Base-by-base conservation (phyloP, 169 alveolate species). In the Cryptosporidium tyzzeri region DNA sequence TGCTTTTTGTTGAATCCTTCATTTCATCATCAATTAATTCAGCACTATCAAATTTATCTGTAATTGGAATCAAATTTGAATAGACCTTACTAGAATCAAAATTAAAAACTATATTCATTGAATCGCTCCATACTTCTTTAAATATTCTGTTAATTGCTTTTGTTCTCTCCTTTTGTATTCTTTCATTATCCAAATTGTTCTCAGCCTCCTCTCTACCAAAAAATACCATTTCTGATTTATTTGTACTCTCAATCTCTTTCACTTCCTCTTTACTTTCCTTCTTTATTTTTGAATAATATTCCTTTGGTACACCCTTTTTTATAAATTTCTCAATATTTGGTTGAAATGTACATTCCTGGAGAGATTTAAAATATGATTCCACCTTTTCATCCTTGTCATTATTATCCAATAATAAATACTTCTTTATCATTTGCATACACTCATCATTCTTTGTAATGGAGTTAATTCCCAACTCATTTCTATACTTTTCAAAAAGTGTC, bases 321-420 rank as follows among this genome's bases (percentile, higher is more conserved):
- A 80, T 48, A 37, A 61, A 80, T 62, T 80, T 80, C 23, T 80
- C 89, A 39, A 80, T 45, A 65, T 80, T 80, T 62, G 89, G 89
- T 29, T 80, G 89, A 48, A 80, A 80, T 29, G 89, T 80, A 29
- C 89, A 80, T 48, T 80, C 89, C n/a, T 59, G 73, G 23, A 80
- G 50, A 16, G 89, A 80, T 62, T 80, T 80, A 65, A 80, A 80
- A 23, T 80, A 80, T 10, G 89, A 80, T 29, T 80, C 89, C 29
- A 80, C 68, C 48, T 62, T 62, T 31, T 80, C 55, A 33, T 80
- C 89, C 44, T 73, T 73, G 7, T 80, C 89, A 62, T 65, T 65
- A 26, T 59, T 80, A n/a, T 80, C 89, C 7, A 80, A 44, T 70
- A 62, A 35, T 29, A 80, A 37, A 33, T 61, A 80, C 35, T 80